phyloP scores from a whole-genome alignment of 768 basidiomycete genomes.

The Dioszegia aurantiaca region DNA sequence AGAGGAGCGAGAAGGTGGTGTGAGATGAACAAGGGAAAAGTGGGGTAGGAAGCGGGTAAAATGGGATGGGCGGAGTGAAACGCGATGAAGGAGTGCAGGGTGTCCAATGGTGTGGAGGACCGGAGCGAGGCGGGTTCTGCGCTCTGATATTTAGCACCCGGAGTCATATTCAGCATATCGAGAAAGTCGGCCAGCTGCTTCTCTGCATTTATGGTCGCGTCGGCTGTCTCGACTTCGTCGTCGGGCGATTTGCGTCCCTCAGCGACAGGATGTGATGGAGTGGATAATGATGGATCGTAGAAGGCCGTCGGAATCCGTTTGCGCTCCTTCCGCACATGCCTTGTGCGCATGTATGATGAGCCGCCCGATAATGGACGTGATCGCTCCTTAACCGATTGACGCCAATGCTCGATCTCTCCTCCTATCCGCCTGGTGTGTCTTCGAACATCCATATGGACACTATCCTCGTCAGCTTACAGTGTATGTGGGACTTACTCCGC shows the following conservation, averaged over 20 bases:
- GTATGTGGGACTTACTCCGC: constrained; percentile 1
- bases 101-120: constrained; percentile 27
- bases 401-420: constrained; percentile 29
- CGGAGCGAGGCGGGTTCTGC: constrained; percentile 16
- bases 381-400: constrained; percentile 16
- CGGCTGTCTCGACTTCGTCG: no score
- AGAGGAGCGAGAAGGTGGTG: constrained; percentile 66
- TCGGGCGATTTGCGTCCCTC: no score
- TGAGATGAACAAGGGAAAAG: constrained; percentile 59
- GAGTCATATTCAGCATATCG: constrained; percentile 19
- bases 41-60: constrained; percentile 64
- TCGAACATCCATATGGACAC: not conserved
- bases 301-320: constrained; percentile 30
- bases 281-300: not conserved
- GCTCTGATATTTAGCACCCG: constrained; percentile 23
- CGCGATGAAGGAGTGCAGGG: constrained; percentile 24
- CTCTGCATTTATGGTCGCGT: not conserved
- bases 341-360: constrained; percentile 2
- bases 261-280: no score
- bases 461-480: not conserved
- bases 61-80: constrained; percentile 57
- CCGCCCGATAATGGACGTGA: constrained; percentile 15
- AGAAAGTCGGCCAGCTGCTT: constrained; percentile 12
- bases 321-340: constrained; percentile 20
- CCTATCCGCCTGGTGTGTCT: constrained; percentile 22